Percentiles rank a stretch among this genome's conserved stretches.
These are phyloP conservation scores for Eleusine indica DNA, from an alignment of 176 grass and related monocot species.

Conservation along the genomic window DNA sequence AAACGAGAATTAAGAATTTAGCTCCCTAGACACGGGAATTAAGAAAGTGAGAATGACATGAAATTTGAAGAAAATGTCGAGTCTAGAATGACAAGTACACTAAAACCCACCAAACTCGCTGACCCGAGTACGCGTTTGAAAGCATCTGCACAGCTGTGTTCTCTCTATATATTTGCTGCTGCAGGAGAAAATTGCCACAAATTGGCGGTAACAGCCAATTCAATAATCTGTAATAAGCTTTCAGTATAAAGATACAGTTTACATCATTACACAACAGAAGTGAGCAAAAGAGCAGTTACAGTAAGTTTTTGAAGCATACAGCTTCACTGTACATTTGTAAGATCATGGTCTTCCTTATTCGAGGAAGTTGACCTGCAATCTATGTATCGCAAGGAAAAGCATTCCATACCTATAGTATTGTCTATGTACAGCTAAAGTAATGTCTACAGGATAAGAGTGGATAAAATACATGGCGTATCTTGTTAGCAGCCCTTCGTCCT, in stretches of 20 bases:
- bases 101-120: not conserved
- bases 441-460: constrained; percentile 13
- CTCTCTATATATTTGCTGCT: too few species aligned
- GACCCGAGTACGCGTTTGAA: not conserved
- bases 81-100: not conserved
- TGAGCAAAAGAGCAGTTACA: not conserved
- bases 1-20: too few species aligned
- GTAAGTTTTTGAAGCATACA: not conserved
- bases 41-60: too few species aligned
- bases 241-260: constrained; percentile 30
- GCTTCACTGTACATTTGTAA: constrained; percentile 38
- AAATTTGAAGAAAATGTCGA: too few species aligned
- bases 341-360: constrained; percentile 28
- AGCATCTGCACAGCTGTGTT: not conserved
- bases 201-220: not conserved
- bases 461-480: constrained; percentile 27
- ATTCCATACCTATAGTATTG: constrained; percentile 29
- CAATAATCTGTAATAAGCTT: constrained; percentile 18
- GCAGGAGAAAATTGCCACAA: not conserved
- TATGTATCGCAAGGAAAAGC: constrained; percentile 7
- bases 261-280: not conserved
- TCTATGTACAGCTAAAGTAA: constrained; percentile 44
- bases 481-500: constrained; percentile 60
- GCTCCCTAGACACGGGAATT: too few species aligned
- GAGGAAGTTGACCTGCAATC: constrained; percentile 30